Evolutionary conservation across 1,284 basidiomycete genomes (phyloP).

Genomic region (Apiotrichum laibachii): DNA sequence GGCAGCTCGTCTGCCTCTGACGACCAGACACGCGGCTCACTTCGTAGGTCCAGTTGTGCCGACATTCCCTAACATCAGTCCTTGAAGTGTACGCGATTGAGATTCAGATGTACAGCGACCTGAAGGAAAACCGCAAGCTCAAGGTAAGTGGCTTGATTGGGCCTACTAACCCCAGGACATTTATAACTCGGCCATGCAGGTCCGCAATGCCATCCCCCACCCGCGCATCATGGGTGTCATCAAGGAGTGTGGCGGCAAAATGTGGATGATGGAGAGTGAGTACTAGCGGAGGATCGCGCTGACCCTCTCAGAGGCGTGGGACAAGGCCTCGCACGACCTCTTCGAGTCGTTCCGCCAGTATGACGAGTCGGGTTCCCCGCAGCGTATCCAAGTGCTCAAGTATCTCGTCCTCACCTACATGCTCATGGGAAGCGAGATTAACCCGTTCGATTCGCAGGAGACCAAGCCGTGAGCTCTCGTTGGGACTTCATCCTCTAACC

Average conservation of each 20-base stretch:
- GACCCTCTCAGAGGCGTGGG: slow-evolving; percentile 75
- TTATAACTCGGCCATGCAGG: slow-evolving; percentile 88
- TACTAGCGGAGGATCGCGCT: slow-evolving; percentile 16
- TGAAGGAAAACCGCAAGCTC: slow-evolving; percentile 89
- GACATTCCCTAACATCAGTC: slow-evolving; percentile 49
- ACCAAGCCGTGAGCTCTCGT: slow-evolving; percentile 75
- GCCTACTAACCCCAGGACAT: slow-evolving; percentile 65
- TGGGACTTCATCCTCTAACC: slow-evolving; percentile 13
- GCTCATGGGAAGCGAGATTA: slow-evolving; percentile 97
- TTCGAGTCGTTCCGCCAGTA: slow-evolving; percentile 99
- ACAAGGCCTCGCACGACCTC: slow-evolving; percentile 93
- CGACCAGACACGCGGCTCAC: slow-evolving; percentile 51
- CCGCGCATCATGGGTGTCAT: slow-evolving; percentile 99
- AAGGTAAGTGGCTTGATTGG: slow-evolving; percentile 59
- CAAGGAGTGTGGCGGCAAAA: slow-evolving; percentile 98
- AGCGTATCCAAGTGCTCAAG: slow-evolving; percentile 96
- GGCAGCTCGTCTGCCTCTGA: slow-evolving; percentile 46
- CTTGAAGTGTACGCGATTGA: slow-evolving; percentile 98
- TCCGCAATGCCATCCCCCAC: slow-evolving; percentile 95
- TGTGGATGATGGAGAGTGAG: slow-evolving; percentile 99
- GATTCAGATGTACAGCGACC: slow-evolving; percentile 99
- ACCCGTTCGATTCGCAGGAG: slow-evolving; percentile 99
- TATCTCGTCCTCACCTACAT: slow-evolving; percentile 98
- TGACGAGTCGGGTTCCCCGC: slow-evolving; percentile 94
- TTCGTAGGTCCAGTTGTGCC: slow-evolving; percentile 33